Conservation (phyloP, 140 eudicot species). For the Stevia rebaudiana region DNA sequence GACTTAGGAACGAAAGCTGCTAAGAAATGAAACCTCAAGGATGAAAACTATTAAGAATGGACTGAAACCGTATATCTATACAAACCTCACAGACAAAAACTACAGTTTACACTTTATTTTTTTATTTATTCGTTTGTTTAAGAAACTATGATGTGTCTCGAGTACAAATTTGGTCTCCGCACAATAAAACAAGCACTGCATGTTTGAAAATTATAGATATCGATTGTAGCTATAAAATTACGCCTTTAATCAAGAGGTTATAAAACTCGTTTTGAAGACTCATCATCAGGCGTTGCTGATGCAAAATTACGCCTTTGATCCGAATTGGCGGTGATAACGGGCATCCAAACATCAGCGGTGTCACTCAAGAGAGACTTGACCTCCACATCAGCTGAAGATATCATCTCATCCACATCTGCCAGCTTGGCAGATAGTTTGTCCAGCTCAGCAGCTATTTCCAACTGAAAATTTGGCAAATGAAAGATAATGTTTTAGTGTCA, state of each 20-base stretch:
- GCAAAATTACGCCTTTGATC: conserved; percentile 64
- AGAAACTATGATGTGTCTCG: not conserved
- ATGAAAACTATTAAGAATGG: no score
- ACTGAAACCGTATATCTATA: no score
- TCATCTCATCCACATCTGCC: conserved; percentile 82
- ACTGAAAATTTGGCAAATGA: conserved; percentile 23
- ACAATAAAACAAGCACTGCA: not conserved
- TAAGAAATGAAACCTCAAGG: no score
- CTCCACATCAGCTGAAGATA: conserved; percentile 87
- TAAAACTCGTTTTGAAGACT: not conserved
- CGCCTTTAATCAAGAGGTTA: not conserved
- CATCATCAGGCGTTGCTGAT: conserved; percentile 31
- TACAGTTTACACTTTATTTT: not conserved
- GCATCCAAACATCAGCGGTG: conserved; percentile 97
- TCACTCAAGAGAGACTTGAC: conserved; percentile 69
- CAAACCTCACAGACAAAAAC: no score
- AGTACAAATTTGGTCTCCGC: not conserved
- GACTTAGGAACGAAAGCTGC: no score
- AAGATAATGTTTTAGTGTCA: not conserved
- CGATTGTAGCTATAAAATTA: not conserved
- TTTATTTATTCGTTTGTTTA: not conserved
- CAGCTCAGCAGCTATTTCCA: conserved; percentile 77
- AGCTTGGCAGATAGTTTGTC: conserved; percentile 77
- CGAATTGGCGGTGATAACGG: conserved; percentile 80
- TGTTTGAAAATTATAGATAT: not conserved